Percentiles rank a stretch among this genome's conserved stretches.
phyloP scores from a whole-genome alignment of 345 rosid species.

The Populus davidiana region DNA sequence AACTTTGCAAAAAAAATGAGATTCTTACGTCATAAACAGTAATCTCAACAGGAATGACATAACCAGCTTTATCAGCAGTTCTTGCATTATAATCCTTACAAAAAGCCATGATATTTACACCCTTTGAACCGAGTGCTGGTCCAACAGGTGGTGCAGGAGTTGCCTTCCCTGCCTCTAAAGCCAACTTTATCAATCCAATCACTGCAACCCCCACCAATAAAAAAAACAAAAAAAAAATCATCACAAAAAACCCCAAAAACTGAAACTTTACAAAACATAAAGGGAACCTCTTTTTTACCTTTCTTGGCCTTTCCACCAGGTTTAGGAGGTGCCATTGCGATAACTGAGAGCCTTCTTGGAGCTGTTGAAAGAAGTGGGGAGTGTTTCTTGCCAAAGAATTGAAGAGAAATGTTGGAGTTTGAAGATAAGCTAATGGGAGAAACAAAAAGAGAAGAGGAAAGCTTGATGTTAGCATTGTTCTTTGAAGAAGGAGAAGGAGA shows the following conservation, averaged over 20 bases:
- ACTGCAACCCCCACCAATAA: slow-evolving; percentile 32
- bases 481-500: slow-evolving; percentile 1
- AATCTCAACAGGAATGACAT: slow-evolving; percentile 90
- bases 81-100: slow-evolving; percentile 97
- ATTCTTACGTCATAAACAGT: slow-evolving; percentile 77
- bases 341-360: slow-evolving; percentile 60
- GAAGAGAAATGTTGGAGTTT: slow-evolving; percentile 43
- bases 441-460: slow-evolving; percentile 39
- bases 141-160: slow-evolving; percentile 96
- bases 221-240: neutral
- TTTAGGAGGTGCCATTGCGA: slow-evolving; percentile 97
- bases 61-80: slow-evolving; percentile 95
- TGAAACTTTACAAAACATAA: neutral
- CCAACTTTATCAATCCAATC: slow-evolving; percentile 73
- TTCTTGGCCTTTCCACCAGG: slow-evolving; percentile 82
- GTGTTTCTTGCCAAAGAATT: slow-evolving; percentile 41
- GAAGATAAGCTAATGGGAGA: slow-evolving; percentile 47
- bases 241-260: neutral
- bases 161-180: slow-evolving; percentile 94
- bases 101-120: slow-evolving; percentile 86
- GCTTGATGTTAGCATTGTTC: slow-evolving; percentile 22
- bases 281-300: slow-evolving; percentile 34
- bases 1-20: neutral
- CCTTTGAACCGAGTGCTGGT: slow-evolving; percentile 87
- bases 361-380: slow-evolving; percentile 47